Evolutionary conservation across 2,329 filamentous ascomycete genomes (phyloP), one percentile per base, ranked within the genome.

Genomic region (Lomentospora prolificans): DNA sequence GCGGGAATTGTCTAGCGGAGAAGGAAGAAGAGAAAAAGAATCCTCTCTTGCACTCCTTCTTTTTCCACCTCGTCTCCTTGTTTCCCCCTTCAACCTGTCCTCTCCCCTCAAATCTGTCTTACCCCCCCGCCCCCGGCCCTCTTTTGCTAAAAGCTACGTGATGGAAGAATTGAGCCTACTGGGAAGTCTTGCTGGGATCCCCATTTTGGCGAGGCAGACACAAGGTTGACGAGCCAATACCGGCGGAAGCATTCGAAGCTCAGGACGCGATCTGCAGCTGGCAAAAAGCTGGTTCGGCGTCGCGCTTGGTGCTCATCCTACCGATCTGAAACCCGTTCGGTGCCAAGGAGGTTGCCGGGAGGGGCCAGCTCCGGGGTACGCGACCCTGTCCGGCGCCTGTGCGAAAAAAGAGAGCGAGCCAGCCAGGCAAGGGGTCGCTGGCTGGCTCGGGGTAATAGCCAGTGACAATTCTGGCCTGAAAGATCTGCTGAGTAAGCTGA

Each of bases 321-420:
- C 53, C 44, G 30, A 50, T 55, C 46, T 55, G 53, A 55, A 55
- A 55, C 53, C 27, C 19, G 39, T 17, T 52, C 30, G 28, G 28
- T 36, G 50, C 27, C 30, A 33, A 52, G 50, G 60, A 59, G 60
- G 57, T 57, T 53, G 61, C 62, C 64, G 66, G 66, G 61, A 66
- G 52, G 60, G 59, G 64, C 60, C 65, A 65, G 55, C 64, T 68
- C 66, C 66, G 66, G 60, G 36, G 10, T 33, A n/a, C 19, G 53
- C 41, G 14, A 50, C 36, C 39, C 3, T 51, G 27, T 14, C 9
- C 36, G 52, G 50, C 50, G 31, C 30, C 50, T 52, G 50, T 33
- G 31, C 50, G n/a, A n/a, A n/a, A n/a, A n/a, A n/a, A n/a, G n/a
- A n/a, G n/a, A n/a, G n/a, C n/a, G n/a, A n/a, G n/a, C n/a, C n/a